Evolutionary conservation across 495 filamentous ascomycete genomes (phyloP).

Genomic region (Penicillium roqueforti): DNA sequence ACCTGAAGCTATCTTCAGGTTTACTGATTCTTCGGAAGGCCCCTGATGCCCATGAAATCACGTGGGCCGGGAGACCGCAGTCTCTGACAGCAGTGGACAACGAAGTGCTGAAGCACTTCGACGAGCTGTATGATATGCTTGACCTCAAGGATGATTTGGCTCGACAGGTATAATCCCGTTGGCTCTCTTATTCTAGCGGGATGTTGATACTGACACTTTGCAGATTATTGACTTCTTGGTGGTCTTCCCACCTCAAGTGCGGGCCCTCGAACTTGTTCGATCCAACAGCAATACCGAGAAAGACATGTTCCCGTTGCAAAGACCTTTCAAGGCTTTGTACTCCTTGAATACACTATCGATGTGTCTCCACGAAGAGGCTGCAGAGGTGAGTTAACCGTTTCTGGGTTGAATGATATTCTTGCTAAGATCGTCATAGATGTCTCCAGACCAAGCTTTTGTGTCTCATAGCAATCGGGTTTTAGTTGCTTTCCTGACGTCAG

Average conservation of each 20-base stretch:
- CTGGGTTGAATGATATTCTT: constrained; percentile 5
- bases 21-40: constrained; percentile 54
- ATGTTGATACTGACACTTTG: constrained; percentile 8
- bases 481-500: constrained; percentile 37
- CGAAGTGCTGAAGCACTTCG: constrained; percentile 80
- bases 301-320: constrained; percentile 61
- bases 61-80: constrained; percentile 25
- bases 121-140: constrained; percentile 78
- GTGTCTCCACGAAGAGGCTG: constrained; percentile 45
- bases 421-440: constrained; percentile 17
- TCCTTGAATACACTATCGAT: constrained; percentile 59
- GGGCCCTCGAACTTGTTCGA: constrained; percentile 55
- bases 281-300: constrained; percentile 48
- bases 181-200: neutral
- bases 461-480: constrained; percentile 43
- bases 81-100: constrained; percentile 55
- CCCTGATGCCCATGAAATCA: constrained; percentile 34
- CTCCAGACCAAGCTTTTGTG: constrained; percentile 36
- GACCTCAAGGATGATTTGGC: constrained; percentile 69
- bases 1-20: constrained; percentile 51
- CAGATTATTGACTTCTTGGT: constrained; percentile 72
- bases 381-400: constrained; percentile 22
- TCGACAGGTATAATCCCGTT: constrained; percentile 48
- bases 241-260: constrained; percentile 66
- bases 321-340: constrained; percentile 73